Conservation (phyloP, 2,329 filamentous ascomycete species). For the Cytospora chrysosperma region DNA sequence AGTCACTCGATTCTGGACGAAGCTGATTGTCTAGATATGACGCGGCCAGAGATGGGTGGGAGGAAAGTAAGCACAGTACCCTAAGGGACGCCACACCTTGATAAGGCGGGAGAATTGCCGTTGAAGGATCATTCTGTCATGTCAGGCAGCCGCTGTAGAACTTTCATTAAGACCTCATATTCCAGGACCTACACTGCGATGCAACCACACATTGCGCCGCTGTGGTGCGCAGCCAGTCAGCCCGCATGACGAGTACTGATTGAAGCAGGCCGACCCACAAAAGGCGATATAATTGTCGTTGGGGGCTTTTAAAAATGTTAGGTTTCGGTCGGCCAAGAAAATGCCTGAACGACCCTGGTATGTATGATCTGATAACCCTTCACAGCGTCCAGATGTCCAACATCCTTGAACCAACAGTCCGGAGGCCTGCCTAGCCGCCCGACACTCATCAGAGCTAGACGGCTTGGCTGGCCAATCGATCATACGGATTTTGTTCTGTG, state of each 20-base stretch:
- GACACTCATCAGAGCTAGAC: neutral
- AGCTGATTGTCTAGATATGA: neutral
- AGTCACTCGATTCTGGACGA: neutral
- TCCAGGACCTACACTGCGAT: neutral
- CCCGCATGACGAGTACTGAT: neutral
- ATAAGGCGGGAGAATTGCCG: neutral
- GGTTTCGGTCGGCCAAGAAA: neutral
- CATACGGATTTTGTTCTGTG: neutral
- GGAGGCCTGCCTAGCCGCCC: neutral
- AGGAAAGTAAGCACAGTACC: neutral
- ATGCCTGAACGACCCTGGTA: neutral
- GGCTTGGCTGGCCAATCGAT: neutral
- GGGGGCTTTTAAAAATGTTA: neutral
- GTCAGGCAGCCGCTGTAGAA: slow-evolving; percentile 1
- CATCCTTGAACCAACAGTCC: slow-evolving; percentile 2
- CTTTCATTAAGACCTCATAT: neutral
- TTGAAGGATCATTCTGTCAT: neutral
- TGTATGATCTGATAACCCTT: neutral
- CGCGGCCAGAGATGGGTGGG: neutral
- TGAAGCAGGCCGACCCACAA: no score
- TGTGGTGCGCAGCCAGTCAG: neutral
- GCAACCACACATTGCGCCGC: slow-evolving; percentile 1
- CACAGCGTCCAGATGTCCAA: neutral
- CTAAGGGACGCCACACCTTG: slow-evolving; percentile 1
- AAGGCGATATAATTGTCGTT: neutral